phyloP scores from a whole-genome alignment of 2,329 filamentous ascomycete genomes.

The Conoideocrella luteorostrata region DNA sequence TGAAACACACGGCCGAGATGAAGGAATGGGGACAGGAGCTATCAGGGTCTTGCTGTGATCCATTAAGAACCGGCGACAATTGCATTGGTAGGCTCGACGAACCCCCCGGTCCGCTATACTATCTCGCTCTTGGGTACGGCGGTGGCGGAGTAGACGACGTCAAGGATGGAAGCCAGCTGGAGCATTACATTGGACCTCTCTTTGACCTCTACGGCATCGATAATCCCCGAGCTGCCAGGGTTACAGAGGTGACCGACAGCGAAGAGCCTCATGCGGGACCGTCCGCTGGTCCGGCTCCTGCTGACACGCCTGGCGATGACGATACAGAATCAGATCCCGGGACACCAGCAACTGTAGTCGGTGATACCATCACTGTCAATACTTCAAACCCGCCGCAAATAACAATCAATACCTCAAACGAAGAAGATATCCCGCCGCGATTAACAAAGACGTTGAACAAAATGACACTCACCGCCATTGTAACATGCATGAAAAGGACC shows the following conservation, averaged over 20 bases:
- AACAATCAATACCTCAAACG: neutral
- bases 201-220: conserved; percentile 12
- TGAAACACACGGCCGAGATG: conserved; percentile 1
- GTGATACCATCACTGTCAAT: neutral
- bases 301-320: too few species aligned
- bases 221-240: conserved; percentile 1
- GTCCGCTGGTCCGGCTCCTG: too few species aligned
- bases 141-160: conserved; percentile 20
- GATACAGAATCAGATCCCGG: neutral
- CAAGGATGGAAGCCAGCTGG: conserved; percentile 17
- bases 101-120: conserved; percentile 25
- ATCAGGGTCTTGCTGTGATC: conserved; percentile 10
- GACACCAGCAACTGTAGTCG: neutral
- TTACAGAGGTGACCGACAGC: neutral
- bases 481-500: neutral
- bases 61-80: conserved; percentile 7
- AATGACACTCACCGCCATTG: conserved; percentile 5
- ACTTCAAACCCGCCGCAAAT: neutral
- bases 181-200: conserved; percentile 20
- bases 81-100: conserved; percentile 12
- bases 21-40: neutral
- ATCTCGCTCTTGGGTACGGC: conserved; percentile 25
- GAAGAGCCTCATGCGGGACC: too few species aligned
- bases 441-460: conserved; percentile 1
- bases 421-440: neutral